Evolutionary conservation across 352 stramenopile genomes (phyloP), one percentile per base, ranked within the genome.

Genomic region (Phytophthora brassicae): DNA sequence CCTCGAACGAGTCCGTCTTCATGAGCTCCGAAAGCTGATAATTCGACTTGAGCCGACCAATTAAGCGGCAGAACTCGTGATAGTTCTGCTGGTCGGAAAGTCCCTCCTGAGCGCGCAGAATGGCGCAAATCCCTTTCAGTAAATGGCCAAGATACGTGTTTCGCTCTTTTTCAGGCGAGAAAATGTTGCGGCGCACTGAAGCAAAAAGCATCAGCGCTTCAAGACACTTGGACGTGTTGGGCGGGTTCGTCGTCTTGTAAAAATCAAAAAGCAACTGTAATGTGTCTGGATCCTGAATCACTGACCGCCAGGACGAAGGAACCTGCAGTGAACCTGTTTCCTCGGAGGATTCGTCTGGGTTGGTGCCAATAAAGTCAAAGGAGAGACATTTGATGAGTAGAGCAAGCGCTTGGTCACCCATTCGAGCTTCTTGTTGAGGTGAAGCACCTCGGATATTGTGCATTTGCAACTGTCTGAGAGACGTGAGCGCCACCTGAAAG

Each of bases 281-380:
- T 6, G 94, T 99, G 54, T 91, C 84, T 2, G 95, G 84, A 56
- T 99, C 96, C 60, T 98, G 92, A 50, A 99, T 84, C 11, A 98
- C 68, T 2, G 82, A 56, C 29, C 96, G 81, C 97, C 97, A 99
- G n/a, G 92, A 94, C 9, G 90, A 98, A 0, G 97, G 97, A 9
- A 98, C 92, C 81, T 99, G 97, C 49, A 99, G 92, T 6, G 97
- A 98, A 5, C 96, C 96, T 13, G 98, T 96, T 54, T 99, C 97
- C 57, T 99, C 97, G 0, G 94, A 93, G 0, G 92, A 98, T 75
- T 99, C 97, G 64, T 99, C 96, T 12, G 96, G 94, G 74, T 99
- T 99, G 7, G 97, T 99, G 31, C 97, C 97, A 57, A 99, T 99
- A 73, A 99, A 99, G 72, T 99, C 97, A 79, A 99, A 99, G 11